Base-by-base conservation (phyloP, 441 rosid species). In the Adansonia grandidieri region DNA sequence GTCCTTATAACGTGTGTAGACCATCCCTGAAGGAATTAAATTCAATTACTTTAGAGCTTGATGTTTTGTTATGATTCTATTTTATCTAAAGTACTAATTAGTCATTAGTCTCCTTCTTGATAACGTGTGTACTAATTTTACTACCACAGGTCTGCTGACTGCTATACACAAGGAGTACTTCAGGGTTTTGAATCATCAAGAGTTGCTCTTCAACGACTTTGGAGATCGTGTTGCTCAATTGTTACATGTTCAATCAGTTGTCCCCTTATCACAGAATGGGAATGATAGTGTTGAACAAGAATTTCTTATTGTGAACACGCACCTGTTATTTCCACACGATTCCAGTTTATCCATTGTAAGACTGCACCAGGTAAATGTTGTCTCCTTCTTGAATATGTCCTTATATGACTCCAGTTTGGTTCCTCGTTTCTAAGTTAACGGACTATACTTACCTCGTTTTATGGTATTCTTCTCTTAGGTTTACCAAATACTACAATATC, bases 151-250 rank as follows among this genome's bases (percentile, higher is more conserved):
- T 73, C 87, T 96, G 84, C 85, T 95, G 62, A 91, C 91, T 60
- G 98, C 99, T 58, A 81, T 93, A 11, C 90, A 82, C 40, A 85
- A 84, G 87, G 97, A 91, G 75, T 75, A 81, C 83, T 91, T 91
- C 60, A 80, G 85, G 74, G 81, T 93, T 73, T 82, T 93, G 45
- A 86, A 91, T 77, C 82, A 93, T 77, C 81, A 82, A 54, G 94
- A 96, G 84, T 86, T 93, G 85, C 97, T 92, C 80, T 92, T 96
- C 84, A 86, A 92, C 78, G 99, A 93, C 80, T 87, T 86, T 45
- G 99, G 98, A 70, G 99, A 96, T 75, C 95, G 99, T 22, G 99
- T 96, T 82, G 99, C 99, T 71, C 99, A 93, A 86, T 80, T 96
- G 69, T 77, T 91, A 71, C 99, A 92, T 63, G 95, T 96, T 83